phyloP scores from a whole-genome alignment of 495 filamentous ascomycete species.

The Bacidia rubella region DNA sequence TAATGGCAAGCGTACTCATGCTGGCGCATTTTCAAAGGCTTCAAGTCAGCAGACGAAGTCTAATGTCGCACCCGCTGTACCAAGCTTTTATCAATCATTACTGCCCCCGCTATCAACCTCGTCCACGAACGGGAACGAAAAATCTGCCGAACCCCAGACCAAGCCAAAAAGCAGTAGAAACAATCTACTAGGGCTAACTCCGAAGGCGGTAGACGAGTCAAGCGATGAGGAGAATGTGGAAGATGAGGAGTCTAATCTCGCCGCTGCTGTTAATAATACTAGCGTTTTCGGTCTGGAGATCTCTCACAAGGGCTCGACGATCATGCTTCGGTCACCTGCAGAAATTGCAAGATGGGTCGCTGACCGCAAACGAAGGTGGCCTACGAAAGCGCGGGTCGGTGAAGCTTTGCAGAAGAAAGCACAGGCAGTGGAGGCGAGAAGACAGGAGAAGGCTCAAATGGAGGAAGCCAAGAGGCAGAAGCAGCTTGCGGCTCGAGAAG shows the following conservation, averaged over 20 bases:
- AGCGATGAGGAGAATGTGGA: slow-evolving; percentile 2
- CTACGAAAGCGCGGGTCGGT: slow-evolving; percentile 33
- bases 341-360: slow-evolving; percentile 71
- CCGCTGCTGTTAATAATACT: neutral
- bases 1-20: neutral
- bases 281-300: neutral
- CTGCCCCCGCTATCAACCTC: neutral
- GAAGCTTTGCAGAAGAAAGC: slow-evolving; percentile 7
- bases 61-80: neutral
- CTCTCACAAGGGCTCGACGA: slow-evolving; percentile 27
- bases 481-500: slow-evolving; percentile 7
- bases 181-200: neutral
- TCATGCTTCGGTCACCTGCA: slow-evolving; percentile 37
- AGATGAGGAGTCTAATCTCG: slow-evolving; percentile 3
- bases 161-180: neutral
- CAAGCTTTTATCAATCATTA: neutral
- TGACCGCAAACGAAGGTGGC: slow-evolving; percentile 64
- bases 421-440: no score
- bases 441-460: no score
- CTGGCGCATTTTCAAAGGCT: neutral
- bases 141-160: neutral
- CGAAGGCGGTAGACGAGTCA: neutral
- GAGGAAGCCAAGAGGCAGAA: slow-evolving; percentile 3
- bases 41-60: neutral
- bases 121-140: neutral